Evolutionary conservation across 2,329 filamentous ascomycete species (phyloP), one percentile per base, ranked within the genome.

Genomic region (Tolypocladium cylindrosporum): DNA sequence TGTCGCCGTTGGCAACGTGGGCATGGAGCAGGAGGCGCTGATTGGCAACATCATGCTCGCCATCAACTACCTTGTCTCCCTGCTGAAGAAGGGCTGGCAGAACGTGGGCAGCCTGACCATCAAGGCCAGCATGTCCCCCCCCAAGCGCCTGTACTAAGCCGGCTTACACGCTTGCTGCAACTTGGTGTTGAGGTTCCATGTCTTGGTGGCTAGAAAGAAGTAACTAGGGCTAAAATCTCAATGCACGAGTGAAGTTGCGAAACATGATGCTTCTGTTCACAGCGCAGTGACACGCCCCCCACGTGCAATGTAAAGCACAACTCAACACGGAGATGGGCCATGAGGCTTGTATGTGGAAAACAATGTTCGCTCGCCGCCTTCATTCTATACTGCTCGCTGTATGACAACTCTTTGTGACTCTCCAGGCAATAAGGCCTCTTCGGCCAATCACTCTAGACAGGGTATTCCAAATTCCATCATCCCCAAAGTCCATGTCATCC

Each of bases 31-130:
- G 82, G 94, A 99, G 74, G 90, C 97, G 84, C 83, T 99, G 68
- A 88, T 99, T 69, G 89, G 85, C 75, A 99, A 99, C 89, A 92
- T 97, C 81, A 99, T 99, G 94, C 82, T 99, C 82, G 86, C 93
- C 80, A 97, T 99, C 88, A 99, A 99, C 90, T 99, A 99, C 87
- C 88, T 99, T 67, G 93, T 99, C 77, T 97, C 91, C 66, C 85
- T 99, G 70, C 84, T 99, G 77, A 99, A 99, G 91, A 99, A 99
- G 90, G 94, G 94, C 77, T 99, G 94, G 94, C 94, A 99, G 86
- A 99, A 99, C 87, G 94, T 99, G 74, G 94, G 94, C 77, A 94
- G 89, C 85, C 86, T 99, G 82, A 96, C 92, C 77, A 94, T 99
- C 86, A 99, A 99, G 90, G 94, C 94, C 81, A 90, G 90, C 83